A percentile compares a stretch with the other conserved stretches of the same genome.
phyloP scores from a whole-genome alignment of 441 rosid species.

The Aquilaria agallochum region DNA sequence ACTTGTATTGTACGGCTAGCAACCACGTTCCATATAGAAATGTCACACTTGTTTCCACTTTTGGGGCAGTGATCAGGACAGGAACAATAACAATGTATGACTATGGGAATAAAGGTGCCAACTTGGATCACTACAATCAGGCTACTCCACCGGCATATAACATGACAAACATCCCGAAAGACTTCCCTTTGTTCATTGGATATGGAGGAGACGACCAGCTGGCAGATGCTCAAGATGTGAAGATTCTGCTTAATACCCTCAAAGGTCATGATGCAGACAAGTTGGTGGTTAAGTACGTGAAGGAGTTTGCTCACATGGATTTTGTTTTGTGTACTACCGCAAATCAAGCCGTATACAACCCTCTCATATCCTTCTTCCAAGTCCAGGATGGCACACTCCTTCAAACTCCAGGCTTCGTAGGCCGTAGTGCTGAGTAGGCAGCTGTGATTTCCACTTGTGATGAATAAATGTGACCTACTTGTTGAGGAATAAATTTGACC shows the following conservation, averaged over 20 bases:
- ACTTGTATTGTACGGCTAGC: no score
- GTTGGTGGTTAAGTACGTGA: constrained; percentile 21
- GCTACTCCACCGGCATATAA: not conserved
- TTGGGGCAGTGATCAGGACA: not conserved
- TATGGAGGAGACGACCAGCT: not conserved
- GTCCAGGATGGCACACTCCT: constrained; percentile 7
- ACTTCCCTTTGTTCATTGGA: not conserved
- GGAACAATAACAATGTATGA: not conserved
- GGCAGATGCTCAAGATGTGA: constrained; percentile 17
- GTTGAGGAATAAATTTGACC: no score
- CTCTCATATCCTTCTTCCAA: constrained; percentile 28
- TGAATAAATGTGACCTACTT: not conserved
- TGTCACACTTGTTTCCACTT: not conserved
- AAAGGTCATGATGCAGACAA: constrained; percentile 23
- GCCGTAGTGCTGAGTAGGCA: no score
- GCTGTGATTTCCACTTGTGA: no score
- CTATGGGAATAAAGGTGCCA: not conserved
- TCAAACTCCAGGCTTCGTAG: no score
- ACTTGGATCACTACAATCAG: not conserved
- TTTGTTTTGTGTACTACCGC: constrained; percentile 25
- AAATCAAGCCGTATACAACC: constrained; percentile 22
- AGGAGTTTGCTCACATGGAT: constrained; percentile 31
- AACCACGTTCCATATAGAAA: not conserved
- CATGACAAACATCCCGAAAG: not conserved
- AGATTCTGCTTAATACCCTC: constrained; percentile 20